Evolutionary conservation across 192 early-diverging fungal genomes (phyloP), one percentile per base, ranked within the genome.

Genomic region (Coemansia pectinata): DNA sequence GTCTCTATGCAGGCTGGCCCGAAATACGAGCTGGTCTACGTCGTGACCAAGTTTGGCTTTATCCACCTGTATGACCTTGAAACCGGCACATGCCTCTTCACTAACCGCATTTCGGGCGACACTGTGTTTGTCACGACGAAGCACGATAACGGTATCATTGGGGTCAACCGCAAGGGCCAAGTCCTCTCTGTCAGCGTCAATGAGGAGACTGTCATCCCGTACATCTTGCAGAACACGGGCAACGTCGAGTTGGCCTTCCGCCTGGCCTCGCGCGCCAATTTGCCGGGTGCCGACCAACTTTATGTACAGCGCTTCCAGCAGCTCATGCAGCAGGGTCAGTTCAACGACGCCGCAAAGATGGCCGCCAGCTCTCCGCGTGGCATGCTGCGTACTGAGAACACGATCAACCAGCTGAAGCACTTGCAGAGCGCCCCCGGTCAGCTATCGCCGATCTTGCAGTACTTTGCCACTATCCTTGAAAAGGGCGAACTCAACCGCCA

Each of bases 81-180:
- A 80, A 88, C 94, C 14, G 96, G 94, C 36, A 88, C 90, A 19
- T 96, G 95, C 79, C 91, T 99, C 59, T 99, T 95, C 86, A 95
- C 95, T 90, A 98, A 99, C 86, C 88, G 97, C 64, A 97, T 98
- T 71, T 94, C 91, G 74, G 93, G 92, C 21, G 97, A 98, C 63
- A 97, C 97, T n/a, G 94, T 99, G 61, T 99, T 99, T 90, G 93
- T 95, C 15, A 96, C 96, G 65, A 90, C 95, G 44, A 95, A 95
- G 73, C 88, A 95, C 65, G 89, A 95, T 52, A 88, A 90, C 63
- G 97, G 97, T 52, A 89, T 99, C 29, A 92, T 99, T 70, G 95
- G 90, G 44, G 91, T 99, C 63, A 99, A 99, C 83, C 89, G 94
- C 70, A 96, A 95, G 78, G 97, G 97, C 53, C 76, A 94, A 90